These are phyloP conservation scores for Amaranthus palmeri DNA, from an alignment of 148 eudicot species.

Conservation along the genomic window DNA sequence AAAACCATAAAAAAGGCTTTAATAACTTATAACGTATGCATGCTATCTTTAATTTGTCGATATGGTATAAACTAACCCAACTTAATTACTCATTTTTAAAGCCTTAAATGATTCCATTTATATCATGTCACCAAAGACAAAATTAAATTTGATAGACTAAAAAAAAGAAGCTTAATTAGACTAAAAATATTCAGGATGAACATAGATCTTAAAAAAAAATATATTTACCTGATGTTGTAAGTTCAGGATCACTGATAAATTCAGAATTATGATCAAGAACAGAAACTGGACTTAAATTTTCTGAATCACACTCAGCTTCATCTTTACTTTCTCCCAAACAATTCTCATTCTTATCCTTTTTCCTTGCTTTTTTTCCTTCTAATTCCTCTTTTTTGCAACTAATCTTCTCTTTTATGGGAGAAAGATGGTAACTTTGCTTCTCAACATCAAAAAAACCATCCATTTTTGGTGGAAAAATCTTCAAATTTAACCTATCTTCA, in stretches of 20 bases:
- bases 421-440: constrained; percentile 27
- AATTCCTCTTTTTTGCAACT: constrained; percentile 15
- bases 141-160: too few relatives aligned
- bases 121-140: too few relatives aligned
- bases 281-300: constrained; percentile 76
- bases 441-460: constrained; percentile 22
- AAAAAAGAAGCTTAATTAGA: not conserved
- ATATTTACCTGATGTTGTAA: constrained; percentile 42
- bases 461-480: constrained; percentile 12
- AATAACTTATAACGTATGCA: too few relatives aligned
- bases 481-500: constrained; percentile 31
- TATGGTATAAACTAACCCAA: too few relatives aligned
- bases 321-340: constrained; percentile 22
- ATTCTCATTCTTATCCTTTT: constrained; percentile 33
- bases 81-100: too few relatives aligned
- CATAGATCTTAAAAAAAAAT: not conserved
- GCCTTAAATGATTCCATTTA: too few relatives aligned
- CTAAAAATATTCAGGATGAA: not conserved
- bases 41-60: too few relatives aligned
- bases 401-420: constrained; percentile 15
- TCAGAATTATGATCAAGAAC: constrained; percentile 58
- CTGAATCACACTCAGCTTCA: constrained; percentile 48
- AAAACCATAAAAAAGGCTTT: too few relatives aligned
- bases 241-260: constrained; percentile 39
- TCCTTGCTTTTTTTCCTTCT: constrained; percentile 24